These are phyloP conservation scores for Emydomyces testavorans DNA, from an alignment of 2,329 filamentous ascomycete genomes.

Conservation along the genomic window DNA sequence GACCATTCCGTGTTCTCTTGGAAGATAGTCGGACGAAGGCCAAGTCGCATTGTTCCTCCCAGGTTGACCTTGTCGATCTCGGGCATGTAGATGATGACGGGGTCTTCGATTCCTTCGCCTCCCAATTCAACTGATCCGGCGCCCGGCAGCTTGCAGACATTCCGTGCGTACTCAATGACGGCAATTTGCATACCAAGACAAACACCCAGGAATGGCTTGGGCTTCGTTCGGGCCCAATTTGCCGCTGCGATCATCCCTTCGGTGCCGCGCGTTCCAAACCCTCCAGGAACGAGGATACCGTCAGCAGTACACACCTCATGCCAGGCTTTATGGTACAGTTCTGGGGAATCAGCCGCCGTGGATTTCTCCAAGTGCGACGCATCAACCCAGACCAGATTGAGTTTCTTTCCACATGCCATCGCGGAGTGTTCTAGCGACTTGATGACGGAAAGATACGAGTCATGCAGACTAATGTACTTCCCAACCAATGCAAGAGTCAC, in stretches of 20 bases:
- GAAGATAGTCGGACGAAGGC: conserved; percentile 62
- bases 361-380: conserved; percentile 67
- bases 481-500: conserved; percentile 81
- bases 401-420: conserved; percentile 70
- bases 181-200: conserved; percentile 90
- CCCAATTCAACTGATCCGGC: conserved; percentile 49
- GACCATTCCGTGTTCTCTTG: conserved; percentile 66
- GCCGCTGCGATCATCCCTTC: conserved; percentile 83
- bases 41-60: conserved; percentile 80
- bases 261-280: conserved; percentile 70
- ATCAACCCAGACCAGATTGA: conserved; percentile 76
- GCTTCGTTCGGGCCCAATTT: conserved; percentile 75
- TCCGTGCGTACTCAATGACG: conserved; percentile 76
- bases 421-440: conserved; percentile 86
- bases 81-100: conserved; percentile 83
- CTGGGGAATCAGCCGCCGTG: conserved; percentile 50
- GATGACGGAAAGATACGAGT: conserved; percentile 72
- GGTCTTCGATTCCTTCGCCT: conserved; percentile 45
- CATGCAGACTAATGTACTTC: conserved; percentile 76
- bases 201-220: conserved; percentile 74
- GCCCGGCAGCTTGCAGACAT: conserved; percentile 53
- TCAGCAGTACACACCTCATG: conserved; percentile 59
- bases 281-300: conserved; percentile 45
- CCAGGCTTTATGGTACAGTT: conserved; percentile 78
- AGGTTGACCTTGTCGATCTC: conserved; percentile 66